Conservation (phyloP, 2,329 filamentous ascomycete genomes). For the Trichoderma guizhouense region DNA sequence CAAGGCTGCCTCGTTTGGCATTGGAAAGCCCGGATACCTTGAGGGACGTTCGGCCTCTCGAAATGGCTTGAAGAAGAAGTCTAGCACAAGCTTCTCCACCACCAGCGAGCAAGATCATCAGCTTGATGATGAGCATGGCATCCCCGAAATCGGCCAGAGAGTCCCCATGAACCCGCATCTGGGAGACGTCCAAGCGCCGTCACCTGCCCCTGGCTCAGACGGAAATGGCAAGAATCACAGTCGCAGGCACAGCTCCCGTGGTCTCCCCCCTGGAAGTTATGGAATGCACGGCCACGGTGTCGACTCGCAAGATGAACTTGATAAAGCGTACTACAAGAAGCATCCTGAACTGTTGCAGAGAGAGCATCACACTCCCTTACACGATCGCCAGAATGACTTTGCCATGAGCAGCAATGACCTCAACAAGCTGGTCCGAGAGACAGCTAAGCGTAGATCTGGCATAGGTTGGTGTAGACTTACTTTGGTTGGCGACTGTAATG, state of each 20-base stretch:
- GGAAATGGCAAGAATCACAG: conserved; percentile 55
- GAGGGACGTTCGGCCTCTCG: conserved; percentile 46
- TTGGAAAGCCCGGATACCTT: conserved; percentile 64
- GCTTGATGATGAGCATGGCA: conserved; percentile 75
- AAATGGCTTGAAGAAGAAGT: conserved; percentile 60
- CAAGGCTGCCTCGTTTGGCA: conserved; percentile 77
- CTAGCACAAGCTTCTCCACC: conserved; percentile 55
- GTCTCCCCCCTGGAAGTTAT: conserved; percentile 81
- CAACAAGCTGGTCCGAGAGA: conserved; percentile 82
- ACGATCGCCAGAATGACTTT: conserved; percentile 64
- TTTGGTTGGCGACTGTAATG: background rate
- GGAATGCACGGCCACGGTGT: conserved; percentile 86
- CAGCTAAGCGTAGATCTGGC: conserved; percentile 52
- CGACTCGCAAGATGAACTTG: conserved; percentile 72
- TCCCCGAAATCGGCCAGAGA: conserved; percentile 86
- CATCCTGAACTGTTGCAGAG: conserved; percentile 79
- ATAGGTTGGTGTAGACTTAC: conserved; percentile 25
- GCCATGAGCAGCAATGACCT: conserved; percentile 86
- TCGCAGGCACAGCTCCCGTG: conserved; percentile 69
- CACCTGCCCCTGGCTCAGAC: conserved; percentile 59
- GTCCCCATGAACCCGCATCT: conserved; percentile 92
- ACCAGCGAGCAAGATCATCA: conserved; percentile 49
- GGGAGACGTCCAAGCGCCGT: conserved; percentile 93
- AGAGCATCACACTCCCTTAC: conserved; percentile 58
- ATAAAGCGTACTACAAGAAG: conserved; percentile 89